These are phyloP conservation scores for Caryopteris hybrid DNA, from an alignment of 305 asterid genomes.

Conservation along the genomic window DNA sequence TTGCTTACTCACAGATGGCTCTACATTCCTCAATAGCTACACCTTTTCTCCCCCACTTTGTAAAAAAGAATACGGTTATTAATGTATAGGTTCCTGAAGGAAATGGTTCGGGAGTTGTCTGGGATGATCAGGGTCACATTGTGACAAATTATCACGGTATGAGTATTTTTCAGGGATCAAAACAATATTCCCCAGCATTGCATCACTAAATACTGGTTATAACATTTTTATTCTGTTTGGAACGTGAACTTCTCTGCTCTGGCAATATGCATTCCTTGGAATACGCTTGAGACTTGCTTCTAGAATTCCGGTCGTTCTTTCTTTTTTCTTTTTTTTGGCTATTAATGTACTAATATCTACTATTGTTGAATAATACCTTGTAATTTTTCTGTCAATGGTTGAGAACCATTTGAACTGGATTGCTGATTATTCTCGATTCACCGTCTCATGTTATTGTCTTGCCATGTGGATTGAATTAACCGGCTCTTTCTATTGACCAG, in stretches of 20 bases:
- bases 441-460: background rate
- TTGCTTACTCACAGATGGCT: background rate
- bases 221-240: background rate
- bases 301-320: too few relatives aligned
- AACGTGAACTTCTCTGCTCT: background rate
- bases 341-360: too few relatives aligned
- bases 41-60: background rate
- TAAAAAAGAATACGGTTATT: conserved; percentile 2
- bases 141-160: conserved; percentile 97
- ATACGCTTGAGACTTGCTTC: background rate
- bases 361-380: too few relatives aligned
- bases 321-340: too few relatives aligned
- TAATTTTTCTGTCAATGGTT: background rate
- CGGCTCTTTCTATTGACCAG: conserved; percentile 36
- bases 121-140: conserved; percentile 95
- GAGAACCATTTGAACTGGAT: background rate
- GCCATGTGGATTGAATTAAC: background rate
- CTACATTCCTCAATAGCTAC: background rate
- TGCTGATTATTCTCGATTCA: conserved; percentile 6
- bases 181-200: background rate
- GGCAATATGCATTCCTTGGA: background rate
- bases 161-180: conserved; percentile 6
- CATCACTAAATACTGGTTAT: background rate
- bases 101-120: conserved; percentile 96
- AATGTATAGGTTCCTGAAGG: conserved; percentile 89